Conservation (phyloP, 2,329 filamentous ascomycete species). For the Penicillium sp. region DNA sequence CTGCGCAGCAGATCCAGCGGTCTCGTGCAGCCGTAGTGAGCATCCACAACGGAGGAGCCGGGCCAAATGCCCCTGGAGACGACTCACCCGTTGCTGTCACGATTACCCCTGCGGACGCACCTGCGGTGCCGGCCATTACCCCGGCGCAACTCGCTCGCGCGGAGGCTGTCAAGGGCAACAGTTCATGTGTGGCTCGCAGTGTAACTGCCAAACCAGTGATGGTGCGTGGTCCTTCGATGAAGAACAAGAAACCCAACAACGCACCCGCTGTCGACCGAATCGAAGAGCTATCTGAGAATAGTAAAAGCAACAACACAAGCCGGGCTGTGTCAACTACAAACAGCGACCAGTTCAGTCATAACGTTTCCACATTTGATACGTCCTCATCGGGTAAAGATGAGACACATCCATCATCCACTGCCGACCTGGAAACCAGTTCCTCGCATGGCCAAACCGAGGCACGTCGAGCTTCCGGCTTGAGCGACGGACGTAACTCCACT, state of each 20-base stretch:
- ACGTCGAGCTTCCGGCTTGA: slow-evolving; percentile 19
- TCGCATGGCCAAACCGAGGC: neutral
- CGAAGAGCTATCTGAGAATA: slow-evolving; percentile 17
- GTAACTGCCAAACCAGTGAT: slow-evolving; percentile 48
- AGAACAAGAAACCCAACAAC: slow-evolving; percentile 35
- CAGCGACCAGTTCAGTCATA: slow-evolving; percentile 21
- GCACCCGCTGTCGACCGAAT: slow-evolving; percentile 20
- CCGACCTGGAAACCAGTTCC: slow-evolving; percentile 8
- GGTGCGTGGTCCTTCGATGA: slow-evolving; percentile 40
- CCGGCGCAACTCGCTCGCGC: slow-evolving; percentile 43
- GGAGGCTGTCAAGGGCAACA: slow-evolving; percentile 34
- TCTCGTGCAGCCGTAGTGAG: slow-evolving; percentile 91
- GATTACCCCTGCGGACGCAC: slow-evolving; percentile 49
- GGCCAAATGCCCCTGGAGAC: slow-evolving; percentile 45
- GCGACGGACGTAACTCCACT: slow-evolving; percentile 28
- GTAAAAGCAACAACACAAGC: slow-evolving; percentile 13
- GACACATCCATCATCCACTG: slow-evolving; percentile 9
- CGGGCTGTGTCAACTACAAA: slow-evolving; percentile 20
- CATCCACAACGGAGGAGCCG: slow-evolving; percentile 66
- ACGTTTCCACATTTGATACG: slow-evolving; percentile 35
- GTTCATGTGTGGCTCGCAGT: slow-evolving; percentile 47
- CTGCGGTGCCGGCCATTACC: slow-evolving; percentile 73
- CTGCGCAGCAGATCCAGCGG: slow-evolving; percentile 82
- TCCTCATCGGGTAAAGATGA: slow-evolving; percentile 35
- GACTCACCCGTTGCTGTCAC: slow-evolving; percentile 40